Evolutionary conservation across 768 basidiomycete genomes (phyloP).

Genomic region (Pulveroboletus sp.): DNA sequence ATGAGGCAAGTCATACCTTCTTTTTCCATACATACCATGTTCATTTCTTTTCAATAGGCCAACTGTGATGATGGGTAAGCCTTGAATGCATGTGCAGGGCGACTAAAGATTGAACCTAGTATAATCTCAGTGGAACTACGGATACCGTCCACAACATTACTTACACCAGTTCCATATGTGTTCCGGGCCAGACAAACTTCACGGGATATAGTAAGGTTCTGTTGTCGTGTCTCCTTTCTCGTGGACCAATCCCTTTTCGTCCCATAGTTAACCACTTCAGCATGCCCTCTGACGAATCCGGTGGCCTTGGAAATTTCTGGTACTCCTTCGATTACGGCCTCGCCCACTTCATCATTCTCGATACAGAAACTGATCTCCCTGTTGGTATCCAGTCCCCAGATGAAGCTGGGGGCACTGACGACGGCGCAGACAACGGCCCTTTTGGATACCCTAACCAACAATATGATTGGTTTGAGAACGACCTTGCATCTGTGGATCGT

Average conservation of each 20-base stretch:
- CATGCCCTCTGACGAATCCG: constrained; percentile 27
- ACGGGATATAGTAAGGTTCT: constrained; percentile 28
- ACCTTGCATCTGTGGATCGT: constrained; percentile 23
- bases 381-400: constrained; percentile 24
- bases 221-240: neutral
- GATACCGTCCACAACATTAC: constrained; percentile 23
- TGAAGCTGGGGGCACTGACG: constrained; percentile 15
- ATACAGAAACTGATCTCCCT: constrained; percentile 27
- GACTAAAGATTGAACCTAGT: neutral
- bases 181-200: constrained; percentile 25
- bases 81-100: neutral
- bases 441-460: constrained; percentile 29
- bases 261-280: constrained; percentile 24
- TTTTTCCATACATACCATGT: neutral
- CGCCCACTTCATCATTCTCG: constrained; percentile 24
- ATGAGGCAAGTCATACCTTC: constrained; percentile 14
- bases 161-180: constrained; percentile 26
- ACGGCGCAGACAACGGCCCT: constrained; percentile 22
- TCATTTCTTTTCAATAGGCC: constrained; percentile 11
- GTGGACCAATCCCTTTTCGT: neutral
- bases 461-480: constrained; percentile 25
- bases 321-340: constrained; percentile 32
- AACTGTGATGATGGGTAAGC: constrained; percentile 30
- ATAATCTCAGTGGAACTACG: constrained; percentile 17
- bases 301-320: constrained; percentile 29